phyloP scores from a whole-genome alignment of 306 rosid species.

The Rosa multiflora region DNA sequence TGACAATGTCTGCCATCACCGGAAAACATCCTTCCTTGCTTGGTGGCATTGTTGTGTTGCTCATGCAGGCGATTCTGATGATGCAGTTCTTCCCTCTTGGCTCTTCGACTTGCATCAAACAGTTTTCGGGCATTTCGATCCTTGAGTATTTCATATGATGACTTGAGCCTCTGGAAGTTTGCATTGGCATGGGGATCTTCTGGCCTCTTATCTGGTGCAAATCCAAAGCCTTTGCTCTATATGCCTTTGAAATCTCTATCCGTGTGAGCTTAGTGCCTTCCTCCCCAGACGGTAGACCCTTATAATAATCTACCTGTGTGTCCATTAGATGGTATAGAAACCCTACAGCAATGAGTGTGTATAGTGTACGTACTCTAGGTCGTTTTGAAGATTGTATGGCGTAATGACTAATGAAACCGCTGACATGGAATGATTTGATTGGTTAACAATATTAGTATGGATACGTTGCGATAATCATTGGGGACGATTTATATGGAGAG shows the following conservation, averaged over 20 bases:
- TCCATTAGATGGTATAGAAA: slow-evolving; percentile 32
- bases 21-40: too few relatives aligned
- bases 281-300: slow-evolving; percentile 59
- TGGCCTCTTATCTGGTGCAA: slow-evolving; percentile 72
- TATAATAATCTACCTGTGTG: slow-evolving; percentile 48
- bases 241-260: slow-evolving; percentile 56
- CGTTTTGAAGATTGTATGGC: too few relatives aligned
- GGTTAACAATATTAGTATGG: too few relatives aligned
- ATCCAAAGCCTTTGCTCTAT: slow-evolving; percentile 57
- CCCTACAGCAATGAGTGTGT: too few relatives aligned
- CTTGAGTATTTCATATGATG: slow-evolving; percentile 62
- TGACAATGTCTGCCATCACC: too few relatives aligned
- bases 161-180: slow-evolving; percentile 52
- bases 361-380: too few relatives aligned
- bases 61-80: neutral
- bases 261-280: slow-evolving; percentile 58
- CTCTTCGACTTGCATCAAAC: neutral
- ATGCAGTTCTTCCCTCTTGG: neutral
- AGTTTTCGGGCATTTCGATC: slow-evolving; percentile 58
- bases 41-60: too few relatives aligned
- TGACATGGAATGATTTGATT: too few relatives aligned
- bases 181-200: slow-evolving; percentile 62
- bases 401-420: too few relatives aligned
- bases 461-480: too few relatives aligned
- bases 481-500: too few relatives aligned